These are phyloP conservation scores for Candida sp. DNA, from an alignment of 1,139 yeast genomes.

Conservation along the genomic window DNA sequence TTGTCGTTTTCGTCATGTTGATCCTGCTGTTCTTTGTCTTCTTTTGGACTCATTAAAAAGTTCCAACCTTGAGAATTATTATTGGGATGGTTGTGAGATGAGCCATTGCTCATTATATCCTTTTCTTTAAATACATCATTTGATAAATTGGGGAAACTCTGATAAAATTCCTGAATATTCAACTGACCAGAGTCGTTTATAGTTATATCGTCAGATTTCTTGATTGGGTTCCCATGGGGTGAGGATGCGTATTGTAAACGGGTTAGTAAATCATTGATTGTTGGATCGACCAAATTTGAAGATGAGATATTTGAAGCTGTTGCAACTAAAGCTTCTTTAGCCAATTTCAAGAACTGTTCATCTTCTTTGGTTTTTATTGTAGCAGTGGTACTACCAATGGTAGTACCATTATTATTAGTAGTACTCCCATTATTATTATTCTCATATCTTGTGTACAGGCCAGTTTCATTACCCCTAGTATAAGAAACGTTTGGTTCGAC, in stretches of 20 bases:
- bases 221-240: slow-evolving; percentile 51
- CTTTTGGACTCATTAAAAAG: slow-evolving; percentile 28
- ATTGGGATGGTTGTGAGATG: slow-evolving; percentile 8
- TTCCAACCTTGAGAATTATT: slow-evolving; percentile 31
- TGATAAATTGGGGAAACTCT: slow-evolving; percentile 41
- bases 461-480: neutral
- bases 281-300: slow-evolving; percentile 45
- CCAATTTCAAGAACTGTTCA: slow-evolving; percentile 37
- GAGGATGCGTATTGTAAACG: slow-evolving; percentile 52
- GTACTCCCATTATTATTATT: neutral
- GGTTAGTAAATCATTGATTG: slow-evolving; percentile 47
- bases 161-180: slow-evolving; percentile 42
- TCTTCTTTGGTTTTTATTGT: slow-evolving; percentile 25
- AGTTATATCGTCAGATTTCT: slow-evolving; percentile 28
- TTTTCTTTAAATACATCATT: slow-evolving; percentile 29
- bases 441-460: neutral
- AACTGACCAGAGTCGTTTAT: slow-evolving; percentile 42
- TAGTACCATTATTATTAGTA: neutral
- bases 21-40: slow-evolving; percentile 9
- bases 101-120: no score
- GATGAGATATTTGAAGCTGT: slow-evolving; percentile 33
- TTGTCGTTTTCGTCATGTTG: slow-evolving; percentile 11
- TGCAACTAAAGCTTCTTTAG: slow-evolving; percentile 46
- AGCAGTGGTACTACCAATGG: neutral
- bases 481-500: neutral